These are phyloP conservation scores for Tuber melanosporum DNA, from an alignment of 495 filamentous ascomycete species.

Conservation along the genomic window DNA sequence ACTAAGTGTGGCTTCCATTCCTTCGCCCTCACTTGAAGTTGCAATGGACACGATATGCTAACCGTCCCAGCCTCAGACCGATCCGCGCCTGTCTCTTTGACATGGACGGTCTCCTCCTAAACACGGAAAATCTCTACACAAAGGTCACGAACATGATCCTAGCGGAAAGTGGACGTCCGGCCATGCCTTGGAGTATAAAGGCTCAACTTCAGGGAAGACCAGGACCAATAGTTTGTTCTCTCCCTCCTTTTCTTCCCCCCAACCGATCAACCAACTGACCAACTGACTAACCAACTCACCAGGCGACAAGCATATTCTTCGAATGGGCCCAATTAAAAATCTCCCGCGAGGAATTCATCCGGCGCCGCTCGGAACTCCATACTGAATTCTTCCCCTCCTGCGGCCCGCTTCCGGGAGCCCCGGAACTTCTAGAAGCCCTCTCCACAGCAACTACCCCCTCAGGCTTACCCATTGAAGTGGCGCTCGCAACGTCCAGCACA, in stretches of 20 bases:
- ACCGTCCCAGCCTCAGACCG: constrained; percentile 39
- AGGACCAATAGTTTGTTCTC: constrained; percentile 43
- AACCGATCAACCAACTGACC: neutral
- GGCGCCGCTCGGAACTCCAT: constrained; percentile 57
- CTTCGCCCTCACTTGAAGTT: neutral
- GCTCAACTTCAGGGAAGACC: constrained; percentile 62
- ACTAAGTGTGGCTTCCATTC: neutral
- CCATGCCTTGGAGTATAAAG: constrained; percentile 87
- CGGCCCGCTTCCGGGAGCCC: constrained; percentile 71
- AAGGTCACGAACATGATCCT: constrained; percentile 75
- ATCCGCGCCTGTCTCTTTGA: constrained; percentile 94
- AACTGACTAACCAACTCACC: constrained; percentile 31
- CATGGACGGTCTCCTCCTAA: constrained; percentile 93
- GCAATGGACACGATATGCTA: neutral
- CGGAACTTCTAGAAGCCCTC: constrained; percentile 55
- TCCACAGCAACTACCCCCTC: constrained; percentile 40
- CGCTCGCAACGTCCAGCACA: constrained; percentile 77
- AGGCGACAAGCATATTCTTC: constrained; percentile 57
- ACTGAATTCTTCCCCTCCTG: constrained; percentile 62
- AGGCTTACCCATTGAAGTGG: constrained; percentile 58
- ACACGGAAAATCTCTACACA: constrained; percentile 91
- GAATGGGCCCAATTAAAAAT: constrained; percentile 88
- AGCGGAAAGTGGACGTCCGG: constrained; percentile 59
- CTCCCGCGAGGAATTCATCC: constrained; percentile 55
- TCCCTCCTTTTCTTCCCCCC: neutral